Percentiles rank a stretch among this genome's conserved stretches.
phyloP scores from a whole-genome alignment of 352 stramenopile species.

The Pythium graminicola region DNA sequence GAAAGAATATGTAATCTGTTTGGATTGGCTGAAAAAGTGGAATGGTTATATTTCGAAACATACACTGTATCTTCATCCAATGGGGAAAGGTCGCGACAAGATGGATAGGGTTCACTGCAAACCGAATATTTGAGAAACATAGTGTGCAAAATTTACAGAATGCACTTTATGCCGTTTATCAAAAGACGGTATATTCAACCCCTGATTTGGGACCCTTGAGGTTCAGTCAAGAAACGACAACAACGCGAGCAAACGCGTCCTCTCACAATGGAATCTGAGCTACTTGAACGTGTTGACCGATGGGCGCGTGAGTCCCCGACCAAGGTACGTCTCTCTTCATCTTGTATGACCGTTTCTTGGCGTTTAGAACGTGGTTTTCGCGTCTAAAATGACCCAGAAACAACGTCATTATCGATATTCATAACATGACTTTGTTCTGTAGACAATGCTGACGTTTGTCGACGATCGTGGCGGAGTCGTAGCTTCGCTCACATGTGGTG shows the following conservation, averaged over 20 bases:
- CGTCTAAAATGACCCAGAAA: conserved; percentile 6
- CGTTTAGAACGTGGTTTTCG: neutral
- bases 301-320: conserved; percentile 65
- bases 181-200: conserved; percentile 15
- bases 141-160: neutral
- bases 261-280: conserved; percentile 51
- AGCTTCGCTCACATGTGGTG: conserved; percentile 46
- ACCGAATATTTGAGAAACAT: neutral
- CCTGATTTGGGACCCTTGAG: conserved; percentile 2
- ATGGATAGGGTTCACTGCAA: neutral
- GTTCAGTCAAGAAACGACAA: conserved; percentile 7
- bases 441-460: conserved; percentile 75
- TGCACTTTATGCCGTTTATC: neutral
- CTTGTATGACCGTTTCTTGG: neutral
- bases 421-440: neutral
- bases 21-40: neutral
- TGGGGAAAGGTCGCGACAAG: conserved; percentile 19
- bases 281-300: conserved; percentile 66
- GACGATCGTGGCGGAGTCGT: conserved; percentile 57
- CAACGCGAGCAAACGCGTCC: neutral
- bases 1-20: conserved; percentile 14
- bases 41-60: neutral
- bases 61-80: conserved; percentile 15
- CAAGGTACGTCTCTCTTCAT: conserved; percentile 30
- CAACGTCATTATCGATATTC: neutral